These are phyloP conservation scores for Cucurbita moschata DNA, from an alignment of 306 rosid species.

Conservation along the genomic window DNA sequence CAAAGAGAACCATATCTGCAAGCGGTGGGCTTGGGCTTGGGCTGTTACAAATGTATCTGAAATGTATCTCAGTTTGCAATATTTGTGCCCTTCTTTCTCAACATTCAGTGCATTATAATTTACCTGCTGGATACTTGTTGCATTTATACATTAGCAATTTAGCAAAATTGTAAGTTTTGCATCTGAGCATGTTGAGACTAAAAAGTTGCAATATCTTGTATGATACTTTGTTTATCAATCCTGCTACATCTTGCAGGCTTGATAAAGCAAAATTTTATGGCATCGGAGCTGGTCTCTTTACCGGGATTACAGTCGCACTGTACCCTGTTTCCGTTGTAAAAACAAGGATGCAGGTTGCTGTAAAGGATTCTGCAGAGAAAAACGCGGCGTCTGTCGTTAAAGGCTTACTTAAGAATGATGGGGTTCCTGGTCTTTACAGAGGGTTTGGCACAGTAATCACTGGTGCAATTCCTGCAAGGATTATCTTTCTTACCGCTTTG, in stretches of 20 bases:
- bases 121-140: neutral
- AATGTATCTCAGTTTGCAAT: neutral
- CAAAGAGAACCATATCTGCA: too few species aligned
- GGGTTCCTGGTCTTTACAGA: slow-evolving; percentile 73
- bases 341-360: slow-evolving; percentile 80
- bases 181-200: neutral
- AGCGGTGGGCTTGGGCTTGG: too few species aligned
- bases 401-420: slow-evolving; percentile 66
- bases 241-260: slow-evolving; percentile 43
- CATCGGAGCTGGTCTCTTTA: slow-evolving; percentile 75
- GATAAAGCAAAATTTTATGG: slow-evolving; percentile 72
- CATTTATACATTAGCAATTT: too few species aligned
- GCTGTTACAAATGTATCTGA: too few species aligned
- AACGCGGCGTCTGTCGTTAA: slow-evolving; percentile 53
- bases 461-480: slow-evolving; percentile 79
- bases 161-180: neutral
- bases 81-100: neutral
- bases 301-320: slow-evolving; percentile 71
- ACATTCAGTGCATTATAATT: too few species aligned
- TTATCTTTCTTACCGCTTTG: slow-evolving; percentile 63
- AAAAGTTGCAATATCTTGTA: slow-evolving; percentile 5
- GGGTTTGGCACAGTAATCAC: slow-evolving; percentile 77
- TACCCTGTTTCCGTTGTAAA: slow-evolving; percentile 84
- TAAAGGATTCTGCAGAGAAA: slow-evolving; percentile 54
- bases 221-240: slow-evolving; percentile 4